A percentile compares a stretch with the other conserved stretches of the same genome.
These are phyloP conservation scores for Kazachstania psychrophila DNA, from an alignment of 805 yeast genomes.

Conservation along the genomic window DNA sequence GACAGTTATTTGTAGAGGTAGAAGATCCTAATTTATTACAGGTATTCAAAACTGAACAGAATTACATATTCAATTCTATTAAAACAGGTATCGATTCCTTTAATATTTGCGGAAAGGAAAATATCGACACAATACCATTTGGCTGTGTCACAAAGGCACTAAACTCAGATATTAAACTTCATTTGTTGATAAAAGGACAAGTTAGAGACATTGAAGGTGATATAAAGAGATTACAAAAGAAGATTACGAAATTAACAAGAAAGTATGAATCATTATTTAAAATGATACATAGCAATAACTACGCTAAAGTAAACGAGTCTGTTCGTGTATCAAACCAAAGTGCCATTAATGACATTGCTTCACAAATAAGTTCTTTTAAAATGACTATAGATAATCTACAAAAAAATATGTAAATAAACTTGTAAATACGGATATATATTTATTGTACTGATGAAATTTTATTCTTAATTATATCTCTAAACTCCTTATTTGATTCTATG, in stretches of 20 bases:
- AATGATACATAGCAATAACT: constrained; percentile 59
- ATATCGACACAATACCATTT: constrained; percentile 51
- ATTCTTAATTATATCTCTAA: constrained; percentile 40
- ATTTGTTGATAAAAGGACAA: constrained; percentile 84
- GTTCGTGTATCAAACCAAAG: constrained; percentile 39
- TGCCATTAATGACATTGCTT: constrained; percentile 56
- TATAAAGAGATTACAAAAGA: constrained; percentile 67
- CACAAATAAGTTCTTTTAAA: constrained; percentile 82
- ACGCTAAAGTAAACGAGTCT: constrained; percentile 53
- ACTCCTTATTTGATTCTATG: constrained; percentile 33
- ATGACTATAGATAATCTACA: constrained; percentile 64
- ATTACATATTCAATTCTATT: constrained; percentile 37
- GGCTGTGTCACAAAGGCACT: constrained; percentile 85
- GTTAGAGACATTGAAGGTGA: constrained; percentile 77
- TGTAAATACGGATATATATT: constrained; percentile 3
- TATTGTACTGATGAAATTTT: constrained; percentile 30
- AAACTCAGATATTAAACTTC: constrained; percentile 69
- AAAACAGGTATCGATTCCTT: constrained; percentile 78
- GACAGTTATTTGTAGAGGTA: constrained; percentile 70
- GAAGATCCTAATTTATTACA: constrained; percentile 40
- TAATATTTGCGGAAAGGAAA: constrained; percentile 50
- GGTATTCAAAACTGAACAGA: constrained; percentile 48
- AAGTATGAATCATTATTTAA: constrained; percentile 54
- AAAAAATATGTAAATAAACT: constrained; percentile 1
- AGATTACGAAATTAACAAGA: constrained; percentile 55